A percentile compares a stretch with the other conserved stretches of the same genome.
Conservation (phyloP, 306 rosid genomes). For the Fagus sylvatica region DNA sequence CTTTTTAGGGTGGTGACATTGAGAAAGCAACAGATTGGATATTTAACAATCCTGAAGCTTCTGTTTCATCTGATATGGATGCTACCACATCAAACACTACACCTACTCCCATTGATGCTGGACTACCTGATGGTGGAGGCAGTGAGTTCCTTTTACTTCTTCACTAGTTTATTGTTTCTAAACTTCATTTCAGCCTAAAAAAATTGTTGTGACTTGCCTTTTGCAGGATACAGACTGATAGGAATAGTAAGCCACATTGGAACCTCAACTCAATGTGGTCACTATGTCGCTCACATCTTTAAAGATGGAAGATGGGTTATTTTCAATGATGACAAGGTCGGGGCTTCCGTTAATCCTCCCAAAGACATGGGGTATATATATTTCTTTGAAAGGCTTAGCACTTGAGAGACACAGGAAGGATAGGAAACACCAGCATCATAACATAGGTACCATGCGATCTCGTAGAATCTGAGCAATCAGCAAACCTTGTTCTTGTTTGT, state of each 20-base stretch:
- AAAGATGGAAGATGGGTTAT: constrained; percentile 96
- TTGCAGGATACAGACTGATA: constrained; percentile 70
- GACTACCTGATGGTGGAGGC: constrained; percentile 89
- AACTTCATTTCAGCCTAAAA: background rate
- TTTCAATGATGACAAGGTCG: constrained; percentile 87
- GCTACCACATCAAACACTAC: constrained; percentile 54
- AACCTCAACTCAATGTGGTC: constrained; percentile 91
- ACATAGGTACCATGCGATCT: background rate
- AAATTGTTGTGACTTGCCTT: background rate
- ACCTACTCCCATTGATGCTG: constrained; percentile 39
- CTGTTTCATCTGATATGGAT: constrained; percentile 57
- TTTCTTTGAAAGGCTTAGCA: constrained; percentile 74
- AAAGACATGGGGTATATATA: constrained; percentile 98
- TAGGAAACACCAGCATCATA: constrained; percentile 5
- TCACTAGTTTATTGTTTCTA: background rate
- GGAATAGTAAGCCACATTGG: constrained; percentile 97
- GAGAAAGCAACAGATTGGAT: constrained; percentile 99
- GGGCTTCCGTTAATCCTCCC: constrained; percentile 87
- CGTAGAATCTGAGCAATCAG: background rate
- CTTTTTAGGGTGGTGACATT: constrained; percentile 77
- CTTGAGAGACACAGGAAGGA: constrained; percentile 18
- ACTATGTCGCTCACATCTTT: constrained; percentile 86
- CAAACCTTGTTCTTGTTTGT: background rate
- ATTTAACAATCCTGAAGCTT: constrained; percentile 79
- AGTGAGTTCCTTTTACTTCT: constrained; percentile 57